Base-by-base conservation (phyloP, 2,329 filamentous ascomycete genomes). In the Dactylellina sp. region DNA sequence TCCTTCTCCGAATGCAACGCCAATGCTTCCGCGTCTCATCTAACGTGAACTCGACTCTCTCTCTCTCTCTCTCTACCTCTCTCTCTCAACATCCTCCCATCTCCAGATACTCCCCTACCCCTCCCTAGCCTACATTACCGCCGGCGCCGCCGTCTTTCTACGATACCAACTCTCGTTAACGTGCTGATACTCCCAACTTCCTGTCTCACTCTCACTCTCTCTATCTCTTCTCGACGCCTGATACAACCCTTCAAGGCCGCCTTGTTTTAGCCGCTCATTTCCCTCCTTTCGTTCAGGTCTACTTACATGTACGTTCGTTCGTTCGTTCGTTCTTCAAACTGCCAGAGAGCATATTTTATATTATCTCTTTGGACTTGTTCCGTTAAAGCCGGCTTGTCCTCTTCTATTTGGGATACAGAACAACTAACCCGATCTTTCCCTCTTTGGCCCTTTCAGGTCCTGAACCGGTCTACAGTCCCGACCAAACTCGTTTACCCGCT, bases 1-100 rank as follows among this genome's bases (percentile, higher is more conserved):
- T 32, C 57, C 52, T 50, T 25, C 22, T 63, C 46, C 37, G 7
- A n/a, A 35, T 53, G 20, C 63, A 44, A 16, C 49, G n/a, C n/a
- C n/a, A n/a, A n/a, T n/a, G n/a, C 5, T 52, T 18, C 59, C 4
- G 4, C 60, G 28, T 22, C 44, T 22, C 39, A 42, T 7, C 35
- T 7, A n/a, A 32, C 16, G 1, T 1, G 7, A 7, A 25, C 25
- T 40, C 18, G 18, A 28, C 18, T 24, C 18, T 20, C 28, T 22
- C 18, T 18, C 9, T 16, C 14, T 28, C 42, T 25, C 9, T 22
- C 49, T 22, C 14, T 25, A 4, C 14, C 12, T 20, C 57, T 9
- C 25, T 39, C 24, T 49, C 55, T 44, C 20, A 25, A 1, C 35
- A 6, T 56, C 52, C 18, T 56, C 35, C 9, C 28, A 4, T 9